These are phyloP conservation scores for Acacia melanoxylon DNA, from an alignment of 306 rosid genomes.

Conservation along the genomic window DNA sequence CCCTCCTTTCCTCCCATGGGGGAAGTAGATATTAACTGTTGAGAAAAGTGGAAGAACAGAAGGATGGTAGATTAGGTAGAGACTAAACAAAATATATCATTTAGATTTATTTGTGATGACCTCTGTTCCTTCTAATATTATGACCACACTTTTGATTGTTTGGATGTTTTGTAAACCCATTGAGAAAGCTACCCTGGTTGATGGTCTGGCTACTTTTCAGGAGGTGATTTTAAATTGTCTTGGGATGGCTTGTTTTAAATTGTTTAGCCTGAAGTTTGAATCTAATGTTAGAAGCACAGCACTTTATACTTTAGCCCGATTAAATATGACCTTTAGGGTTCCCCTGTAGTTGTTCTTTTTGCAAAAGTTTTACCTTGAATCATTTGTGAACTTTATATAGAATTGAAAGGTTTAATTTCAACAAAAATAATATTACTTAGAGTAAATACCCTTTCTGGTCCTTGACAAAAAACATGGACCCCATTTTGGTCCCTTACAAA, in stretches of 20 bases:
- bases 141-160: background rate
- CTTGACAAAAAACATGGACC: no score
- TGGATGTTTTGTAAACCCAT: background rate
- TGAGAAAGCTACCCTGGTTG: slow-evolving; percentile 8
- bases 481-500: no score
- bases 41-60: background rate
- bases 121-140: background rate
- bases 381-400: background rate
- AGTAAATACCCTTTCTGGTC: no score
- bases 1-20: slow-evolving; percentile 10
- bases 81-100: background rate
- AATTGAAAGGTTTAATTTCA: slow-evolving; percentile 3
- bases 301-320: slow-evolving; percentile 2
- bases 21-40: background rate
- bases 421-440: no score
- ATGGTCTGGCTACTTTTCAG: slow-evolving; percentile 12
- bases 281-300: slow-evolving; percentile 7
- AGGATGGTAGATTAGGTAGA: background rate
- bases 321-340: background rate
- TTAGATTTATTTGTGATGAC: background rate
- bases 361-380: background rate
- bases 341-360: background rate
- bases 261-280: slow-evolving; percentile 21
- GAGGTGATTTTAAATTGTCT: slow-evolving; percentile 17
- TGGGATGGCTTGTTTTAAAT: background rate